Base-by-base conservation (phyloP, 169 alveolate genomes). In the Toxoplasma gondii region DNA sequence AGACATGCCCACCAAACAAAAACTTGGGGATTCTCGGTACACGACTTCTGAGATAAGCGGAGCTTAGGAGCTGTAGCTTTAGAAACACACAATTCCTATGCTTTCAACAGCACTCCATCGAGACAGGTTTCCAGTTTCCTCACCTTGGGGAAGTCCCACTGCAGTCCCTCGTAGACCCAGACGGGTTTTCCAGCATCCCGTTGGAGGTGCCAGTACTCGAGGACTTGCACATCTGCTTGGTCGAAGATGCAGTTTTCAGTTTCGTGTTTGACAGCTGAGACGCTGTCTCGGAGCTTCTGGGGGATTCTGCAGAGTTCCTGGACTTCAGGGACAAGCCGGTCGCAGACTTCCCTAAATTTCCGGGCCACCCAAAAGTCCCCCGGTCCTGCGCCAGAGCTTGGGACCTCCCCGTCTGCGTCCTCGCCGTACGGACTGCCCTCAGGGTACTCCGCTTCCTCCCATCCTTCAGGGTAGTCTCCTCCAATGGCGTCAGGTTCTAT, bases 91-190 rank as follows among this genome's bases (percentile, higher is more conserved):
- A 49, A 7, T 78, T 41, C 45, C 5, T 19, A 78, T 78, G 45
- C 45, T 2, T 31, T 78, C 45, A 49, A 49, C 58, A 49, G 22
- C 58, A 7, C 22, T 49, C 4, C 58, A 49, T 49, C 58, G 58
- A 7, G 58, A 49, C 22, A 12, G 4, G 58, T 49, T 49, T 49
- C 58, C 22, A 7, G 58, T 49, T 29, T n/a, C n/a, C 39, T 82
- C 24, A 82, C 90, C 67, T 5, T 4, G 64, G 64, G 67, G 22
- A 43, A 4, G 12, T 82, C 90, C 69, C 90, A 82, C 39, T 82
- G 90, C 29, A 82, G 90, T 17, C 90, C 90, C 41, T 82, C 67
- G 67, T 82, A 82, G 58, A 27, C 41, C 90, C 90, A 82, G 16
- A 41, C 90, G 19, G 90, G 64, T 31, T 17, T 41, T 36, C 64